These are phyloP conservation scores for Tanozyma kutaoensis DNA, from an alignment of 805 yeast species.

Conservation along the genomic window DNA sequence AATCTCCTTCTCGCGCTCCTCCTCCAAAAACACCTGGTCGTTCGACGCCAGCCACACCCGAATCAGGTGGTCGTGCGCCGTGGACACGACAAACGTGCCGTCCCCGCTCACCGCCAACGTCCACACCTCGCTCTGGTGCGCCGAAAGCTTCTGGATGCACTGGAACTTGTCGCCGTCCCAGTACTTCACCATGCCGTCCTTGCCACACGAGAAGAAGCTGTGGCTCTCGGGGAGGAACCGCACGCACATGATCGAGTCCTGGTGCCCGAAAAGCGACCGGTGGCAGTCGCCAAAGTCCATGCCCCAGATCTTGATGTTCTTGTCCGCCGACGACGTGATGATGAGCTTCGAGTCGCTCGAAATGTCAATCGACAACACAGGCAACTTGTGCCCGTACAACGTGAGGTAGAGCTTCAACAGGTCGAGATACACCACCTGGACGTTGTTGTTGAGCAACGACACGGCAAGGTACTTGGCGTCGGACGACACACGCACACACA, in stretches of 20 bases:
- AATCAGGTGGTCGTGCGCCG: slow-evolving; percentile 88
- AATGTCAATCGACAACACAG: slow-evolving; percentile 86
- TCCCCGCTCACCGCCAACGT: slow-evolving; percentile 61
- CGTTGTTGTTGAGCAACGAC: slow-evolving; percentile 85
- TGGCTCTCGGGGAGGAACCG: slow-evolving; percentile 76
- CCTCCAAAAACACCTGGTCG: slow-evolving; percentile 93
- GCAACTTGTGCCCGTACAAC: slow-evolving; percentile 91
- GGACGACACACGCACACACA: slow-evolving; percentile 69
- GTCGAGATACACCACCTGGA: slow-evolving; percentile 83
- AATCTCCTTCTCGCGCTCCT: slow-evolving; percentile 90
- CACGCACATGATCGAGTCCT: slow-evolving; percentile 87
- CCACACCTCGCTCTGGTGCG: slow-evolving; percentile 93
- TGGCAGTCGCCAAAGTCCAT: slow-evolving; percentile 98
- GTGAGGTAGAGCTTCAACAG: slow-evolving; percentile 78
- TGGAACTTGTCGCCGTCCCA: slow-evolving; percentile 99
- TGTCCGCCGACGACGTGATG: slow-evolving; percentile 92
- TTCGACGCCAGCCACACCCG: slow-evolving; percentile 90
- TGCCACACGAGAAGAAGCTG: slow-evolving; percentile 79
- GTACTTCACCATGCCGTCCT: slow-evolving; percentile 81
- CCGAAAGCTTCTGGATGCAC: slow-evolving; percentile 71
- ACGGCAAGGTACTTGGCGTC: slow-evolving; percentile 69
- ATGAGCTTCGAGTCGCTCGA: slow-evolving; percentile 79
- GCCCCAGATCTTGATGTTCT: slow-evolving; percentile 97
- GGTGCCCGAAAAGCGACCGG: slow-evolving; percentile 91
- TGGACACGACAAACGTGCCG: slow-evolving; percentile 63